These are phyloP conservation scores for Lactifluus hygrophoroides DNA, from an alignment of 768 basidiomycete species.

Conservation along the genomic window DNA sequence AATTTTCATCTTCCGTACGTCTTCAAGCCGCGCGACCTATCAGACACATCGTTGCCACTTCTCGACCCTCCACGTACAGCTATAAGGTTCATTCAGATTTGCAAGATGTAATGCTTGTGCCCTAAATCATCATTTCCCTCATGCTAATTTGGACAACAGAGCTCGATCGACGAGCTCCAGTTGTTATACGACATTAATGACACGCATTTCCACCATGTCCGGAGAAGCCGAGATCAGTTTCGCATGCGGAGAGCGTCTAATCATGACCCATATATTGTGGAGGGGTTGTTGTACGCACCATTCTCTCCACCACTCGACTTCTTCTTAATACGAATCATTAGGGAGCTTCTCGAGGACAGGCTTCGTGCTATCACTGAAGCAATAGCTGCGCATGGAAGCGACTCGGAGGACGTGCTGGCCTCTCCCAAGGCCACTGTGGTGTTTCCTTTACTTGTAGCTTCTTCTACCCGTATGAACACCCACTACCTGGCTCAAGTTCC, in stretches of 20 bases:
- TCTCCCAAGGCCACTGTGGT: not conserved
- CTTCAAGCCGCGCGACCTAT: not conserved
- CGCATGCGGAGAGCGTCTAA: conserved; percentile 6
- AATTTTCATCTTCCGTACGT: not conserved
- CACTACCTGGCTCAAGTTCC: not conserved
- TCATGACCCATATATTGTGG: conserved; percentile 5
- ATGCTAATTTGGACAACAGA: conserved; percentile 1
- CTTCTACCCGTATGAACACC: not conserved
- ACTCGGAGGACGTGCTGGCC: not conserved
- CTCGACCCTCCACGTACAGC: not conserved
- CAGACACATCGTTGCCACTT: not conserved
- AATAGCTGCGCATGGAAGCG: conserved; percentile 22
- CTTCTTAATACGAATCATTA: not conserved
- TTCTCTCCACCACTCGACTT: not conserved
- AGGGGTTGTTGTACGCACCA: not conserved
- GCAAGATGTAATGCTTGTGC: not conserved
- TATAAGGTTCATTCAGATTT: conserved; percentile 9
- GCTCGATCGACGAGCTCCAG: not conserved
- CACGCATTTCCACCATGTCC: not conserved
- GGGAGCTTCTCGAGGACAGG: conserved; percentile 32
- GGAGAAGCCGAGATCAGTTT: conserved; percentile 2
- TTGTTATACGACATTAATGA: conserved; percentile 6
- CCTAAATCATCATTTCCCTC: not conserved
- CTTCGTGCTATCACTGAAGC: conserved; percentile 32
- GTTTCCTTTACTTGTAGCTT: not conserved